Base-by-base conservation (phyloP, 441 rosid genomes). In the Lepidium campestre region DNA sequence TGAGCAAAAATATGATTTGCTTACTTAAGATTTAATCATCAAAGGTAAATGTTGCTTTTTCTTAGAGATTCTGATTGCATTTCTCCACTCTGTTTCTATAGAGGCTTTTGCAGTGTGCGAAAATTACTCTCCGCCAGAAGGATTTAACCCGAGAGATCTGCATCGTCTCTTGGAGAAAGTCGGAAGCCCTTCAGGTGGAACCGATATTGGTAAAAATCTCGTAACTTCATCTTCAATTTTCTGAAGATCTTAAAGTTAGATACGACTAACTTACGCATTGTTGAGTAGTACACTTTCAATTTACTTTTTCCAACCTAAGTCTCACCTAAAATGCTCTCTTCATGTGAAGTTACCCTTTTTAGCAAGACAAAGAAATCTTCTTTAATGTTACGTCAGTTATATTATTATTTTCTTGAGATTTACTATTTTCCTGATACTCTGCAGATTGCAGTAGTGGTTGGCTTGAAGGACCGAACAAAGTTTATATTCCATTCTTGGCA, bases 91-190 rank as follows among this genome's bases (percentile, higher is more conserved):
- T 40, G 25, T 65, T 57, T 31, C 18, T 81, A 68, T 80, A 94
- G 98, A 94, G 91, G 98, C 99, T 58, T 94, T 94, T 71, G 96
- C 96, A 4, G 94, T 89, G 53, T 94, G 98, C 40, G 99, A 94
- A 69, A 94, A 94, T 74, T 91, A 89, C 82, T 81, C 91, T 42
- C 96, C 97, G 41, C 98, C 98, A 5, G 83, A 81, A 73, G 98
- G 97, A 59, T 91, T 91, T 74, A 82, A 91, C 70, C 94, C 97
- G 6, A 80, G 73, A 79, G 93, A 86, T 65, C 78, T 91, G 76
- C 80, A 89, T 80, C 86, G 76, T 72, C 97, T 94, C 72, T 75
- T 91, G 67, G 98, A 94, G 72, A 89, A 78, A 82, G 92, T 91
- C 15, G 96, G 99, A 67, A 94, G 90, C 67, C 98, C 98, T 52